Conservation (phyloP, 768 basidiomycete genomes). For the Kondoa malvinella region DNA sequence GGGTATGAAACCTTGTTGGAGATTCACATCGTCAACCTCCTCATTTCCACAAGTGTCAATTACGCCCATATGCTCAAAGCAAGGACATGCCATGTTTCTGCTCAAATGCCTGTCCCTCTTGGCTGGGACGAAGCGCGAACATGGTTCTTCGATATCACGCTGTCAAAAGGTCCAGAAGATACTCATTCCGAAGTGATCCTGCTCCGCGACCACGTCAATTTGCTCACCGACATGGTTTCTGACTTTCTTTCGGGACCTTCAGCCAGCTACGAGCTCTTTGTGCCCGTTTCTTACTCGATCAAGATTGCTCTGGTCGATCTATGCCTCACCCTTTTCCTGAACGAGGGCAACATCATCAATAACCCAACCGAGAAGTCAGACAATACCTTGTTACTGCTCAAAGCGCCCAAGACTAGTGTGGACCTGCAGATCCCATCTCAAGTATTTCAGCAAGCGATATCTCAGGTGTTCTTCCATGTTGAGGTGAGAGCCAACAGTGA, state of each 20-base stretch:
- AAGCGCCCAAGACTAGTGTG: constrained; percentile 43
- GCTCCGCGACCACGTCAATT: constrained; percentile 81
- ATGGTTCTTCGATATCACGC: constrained; percentile 58
- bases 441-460: constrained; percentile 53
- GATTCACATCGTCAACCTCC: constrained; percentile 62
- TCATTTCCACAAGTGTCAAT: constrained; percentile 68
- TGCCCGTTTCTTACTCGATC: constrained; percentile 62
- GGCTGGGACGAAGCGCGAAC: constrained; percentile 62
- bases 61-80: constrained; percentile 61
- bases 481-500: no score
- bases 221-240: constrained; percentile 77
- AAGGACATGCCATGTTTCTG: constrained; percentile 47
- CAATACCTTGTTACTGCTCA: constrained; percentile 59
- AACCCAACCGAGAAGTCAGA: constrained; percentile 63
- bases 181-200: constrained; percentile 42
- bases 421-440: constrained; percentile 49
- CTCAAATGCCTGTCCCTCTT: constrained; percentile 54
- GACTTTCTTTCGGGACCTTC: constrained; percentile 72
- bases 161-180: constrained; percentile 42
- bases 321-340: constrained; percentile 62
- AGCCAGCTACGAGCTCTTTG: constrained; percentile 60
- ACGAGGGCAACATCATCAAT: constrained; percentile 90
- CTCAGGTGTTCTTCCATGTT: constrained; percentile 44
- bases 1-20: constrained; percentile 70
- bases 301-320: constrained; percentile 58